Conservation (phyloP, 192 early-diverging fungal genomes). For the Coemansia sp. region DNA sequence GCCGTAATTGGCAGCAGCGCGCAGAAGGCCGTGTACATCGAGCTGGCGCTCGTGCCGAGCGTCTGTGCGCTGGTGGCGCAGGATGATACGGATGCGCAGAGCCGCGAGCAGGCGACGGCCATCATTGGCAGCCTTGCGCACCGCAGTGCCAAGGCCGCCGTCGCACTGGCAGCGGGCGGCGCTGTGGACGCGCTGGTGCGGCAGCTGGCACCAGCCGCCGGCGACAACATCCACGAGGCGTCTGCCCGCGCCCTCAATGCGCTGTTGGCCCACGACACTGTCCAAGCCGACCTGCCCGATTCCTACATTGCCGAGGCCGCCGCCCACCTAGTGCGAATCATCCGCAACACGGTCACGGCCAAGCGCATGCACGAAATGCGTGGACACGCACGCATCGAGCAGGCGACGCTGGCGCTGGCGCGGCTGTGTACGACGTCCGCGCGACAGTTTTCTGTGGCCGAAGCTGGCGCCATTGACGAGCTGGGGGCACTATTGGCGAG, state of each 20-base stretch:
- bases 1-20: conserved; percentile 42
- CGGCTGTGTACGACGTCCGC: conserved; percentile 38
- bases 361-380: conserved; percentile 16
- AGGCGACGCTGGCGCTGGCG: conserved; percentile 35
- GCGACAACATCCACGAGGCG: conserved; percentile 21
- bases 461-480: conserved; percentile 30
- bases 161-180: conserved; percentile 19
- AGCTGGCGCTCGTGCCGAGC: conserved; percentile 27
- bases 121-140: conserved; percentile 43
- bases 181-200: conserved; percentile 26
- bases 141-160: conserved; percentile 24
- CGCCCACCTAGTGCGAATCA: conserved; percentile 27
- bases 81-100: conserved; percentile 30
- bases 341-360: conserved; percentile 10
- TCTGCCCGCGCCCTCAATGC: conserved; percentile 46
- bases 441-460: conserved; percentile 40
- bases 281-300: conserved; percentile 12
- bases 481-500: conserved; percentile 23
- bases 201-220: conserved; percentile 30
- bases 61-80: conserved; percentile 26
- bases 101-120: conserved; percentile 35
- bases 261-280: conserved; percentile 23
- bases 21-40: conserved; percentile 40
- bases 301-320: conserved; percentile 24
- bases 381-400: conserved; percentile 32